Evolutionary conservation across 208 protist genomes (phyloP), one percentile per base, ranked within the genome.

Genomic region (Leptomonas seymouri): DNA sequence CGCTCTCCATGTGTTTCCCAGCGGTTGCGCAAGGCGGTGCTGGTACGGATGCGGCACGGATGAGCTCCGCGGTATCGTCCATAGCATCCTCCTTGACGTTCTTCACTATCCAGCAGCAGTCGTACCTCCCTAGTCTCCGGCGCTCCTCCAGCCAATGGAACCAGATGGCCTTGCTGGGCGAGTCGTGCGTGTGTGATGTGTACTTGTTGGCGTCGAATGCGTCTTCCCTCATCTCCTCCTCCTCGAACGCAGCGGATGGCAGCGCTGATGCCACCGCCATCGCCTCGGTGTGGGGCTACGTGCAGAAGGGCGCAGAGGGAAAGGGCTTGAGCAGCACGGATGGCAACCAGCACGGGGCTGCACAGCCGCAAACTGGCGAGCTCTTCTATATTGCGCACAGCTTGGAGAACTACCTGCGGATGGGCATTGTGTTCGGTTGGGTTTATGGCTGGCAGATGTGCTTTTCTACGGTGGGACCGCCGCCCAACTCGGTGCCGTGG

Each of bases 401-500:
- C 36, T 15, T 93, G 31, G 74, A 82, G 53, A 84, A 88, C 65
- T 93, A 93, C 67, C 56, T 86, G 21, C 81, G 87, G 21, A 70
- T 93, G 15, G 84, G 77, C 28, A 68, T 78, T 25, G 63, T 81
- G 45, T 85, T 90, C 58, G 80, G 80, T 9, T 93, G 87, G 87
- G 71, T 93, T 18, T 93, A 93, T 68, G 87, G 87, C 9, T 93
- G 87, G 87, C 87, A 93, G 71, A 67, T 89, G 55, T 88, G 84
- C 68, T 93, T 90, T 72, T 71, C 76, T 2, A 61, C 82, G 0
- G 50, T 50, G 18, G 81, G 84, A 27, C 77, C 82, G 34, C 87
- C 82, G 30, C 28, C 44, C 15, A 68, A 78, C 49, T 90, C 87
- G 3, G 53, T 85, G 31, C 66, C 72, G 30, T 93, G 87, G 84